These are phyloP conservation scores for Olyra latifolia DNA, from an alignment of 176 grass and related monocot genomes.

Conservation along the genomic window DNA sequence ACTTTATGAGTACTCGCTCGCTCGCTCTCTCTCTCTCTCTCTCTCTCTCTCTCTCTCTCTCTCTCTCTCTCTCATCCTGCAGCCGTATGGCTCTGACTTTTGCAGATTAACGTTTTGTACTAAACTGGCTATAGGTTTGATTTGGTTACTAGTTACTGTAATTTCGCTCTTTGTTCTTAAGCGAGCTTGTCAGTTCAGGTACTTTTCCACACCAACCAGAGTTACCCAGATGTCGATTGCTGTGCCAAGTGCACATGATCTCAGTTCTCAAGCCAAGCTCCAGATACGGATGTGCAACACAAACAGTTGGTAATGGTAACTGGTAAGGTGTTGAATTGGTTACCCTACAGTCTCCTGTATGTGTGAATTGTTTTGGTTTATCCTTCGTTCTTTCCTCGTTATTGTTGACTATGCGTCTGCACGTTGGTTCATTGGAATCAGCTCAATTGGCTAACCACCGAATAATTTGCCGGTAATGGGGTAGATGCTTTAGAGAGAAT, in stretches of 20 bases:
- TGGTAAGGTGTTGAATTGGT: background rate
- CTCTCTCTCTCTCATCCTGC: no score
- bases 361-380: background rate
- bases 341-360: background rate
- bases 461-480: background rate
- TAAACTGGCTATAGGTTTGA: background rate
- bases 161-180: background rate
- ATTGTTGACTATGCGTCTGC: background rate
- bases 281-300: background rate
- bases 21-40: no score
- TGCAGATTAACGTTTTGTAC: background rate
- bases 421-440: background rate
- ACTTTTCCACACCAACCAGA: background rate
- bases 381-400: background rate
- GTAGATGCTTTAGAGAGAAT: background rate
- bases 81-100: background rate
- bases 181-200: background rate
- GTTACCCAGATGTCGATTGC: background rate
- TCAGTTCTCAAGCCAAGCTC: background rate
- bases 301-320: background rate
- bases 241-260: background rate
- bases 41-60: no score
- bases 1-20: no score
- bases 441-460: conserved; percentile 19
- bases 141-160: background rate